Base-by-base conservation (phyloP, 176 grass and related monocot species). In the Panicum miliaceum region DNA sequence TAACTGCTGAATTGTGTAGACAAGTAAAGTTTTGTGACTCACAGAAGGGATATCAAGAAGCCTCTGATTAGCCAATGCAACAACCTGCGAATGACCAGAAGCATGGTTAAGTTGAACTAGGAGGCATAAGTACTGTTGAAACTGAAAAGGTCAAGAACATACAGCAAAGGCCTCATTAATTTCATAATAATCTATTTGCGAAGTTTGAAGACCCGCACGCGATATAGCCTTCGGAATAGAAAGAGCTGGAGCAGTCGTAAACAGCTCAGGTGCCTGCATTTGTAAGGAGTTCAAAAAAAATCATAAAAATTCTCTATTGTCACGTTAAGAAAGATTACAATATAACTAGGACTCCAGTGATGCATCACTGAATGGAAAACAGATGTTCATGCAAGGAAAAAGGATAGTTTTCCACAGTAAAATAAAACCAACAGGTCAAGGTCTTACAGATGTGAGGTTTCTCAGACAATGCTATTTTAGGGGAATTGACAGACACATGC, bases 131-230 rank as follows among this genome's bases (percentile, higher is more conserved):
- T 65, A 71, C 20, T 46, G 48, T 65, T 65, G 68, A 41, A 72
- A 88, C 18, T 64, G 56, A 69, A 67, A 72, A 63, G 10, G 25
- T 51, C 36, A 88, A 82, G 29, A 78, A 81, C 85, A 74, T 86
- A 98, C 96, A 16, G 93, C 83, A 38, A 98, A 98, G 52, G 96
- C 96, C 81, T 98, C 96, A 51, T 98, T 98, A 83, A 98, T 95
- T 83, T 95, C 96, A 78, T 92, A 98, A 73, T 92, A 95, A 86
- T 98, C 87, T 57, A 98, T 89, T 82, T 98, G 85, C 12, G 96
- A 93, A 83, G 85, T 79, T 77, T 93, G 87, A 71, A 98, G 92
- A 53, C 87, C 82, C 2, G 96, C 83, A 89, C 86, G 90, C 71
- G 91, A 91, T 92, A 98, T 83, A 59, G 96, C 93, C 89, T 98